A percentile compares a stretch with the other conserved stretches of the same genome.
These are phyloP conservation scores for Omphalotus olearius DNA, from an alignment of 1,284 basidiomycete species.

Conservation along the genomic window DNA sequence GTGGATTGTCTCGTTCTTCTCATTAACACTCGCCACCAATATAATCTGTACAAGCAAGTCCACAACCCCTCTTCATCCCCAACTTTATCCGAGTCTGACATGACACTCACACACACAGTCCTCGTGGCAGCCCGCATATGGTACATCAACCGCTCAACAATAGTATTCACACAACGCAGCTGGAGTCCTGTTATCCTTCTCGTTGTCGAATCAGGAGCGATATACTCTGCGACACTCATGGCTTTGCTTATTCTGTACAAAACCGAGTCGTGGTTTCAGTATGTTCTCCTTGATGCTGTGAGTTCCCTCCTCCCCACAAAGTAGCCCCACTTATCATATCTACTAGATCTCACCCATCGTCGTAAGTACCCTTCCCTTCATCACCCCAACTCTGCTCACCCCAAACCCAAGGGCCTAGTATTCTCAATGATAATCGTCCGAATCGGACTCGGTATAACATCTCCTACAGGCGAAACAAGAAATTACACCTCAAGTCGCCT, in stretches of 20 bases:
- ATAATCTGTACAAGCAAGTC: constrained; percentile 9
- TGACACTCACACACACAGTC: constrained; percentile 15
- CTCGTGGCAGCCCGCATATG: constrained; percentile 34
- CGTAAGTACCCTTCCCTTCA: constrained; percentile 18
- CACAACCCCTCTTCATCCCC: constrained; percentile 10
- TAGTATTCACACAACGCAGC: constrained; percentile 18
- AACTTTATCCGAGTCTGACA: not conserved
- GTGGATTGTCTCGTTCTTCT: constrained; percentile 10
- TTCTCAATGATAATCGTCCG: constrained; percentile 33
- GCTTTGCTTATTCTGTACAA: constrained; percentile 30
- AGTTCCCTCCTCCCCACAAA: constrained; percentile 14
- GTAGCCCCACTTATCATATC: too few relatives aligned
- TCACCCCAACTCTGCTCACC: not conserved
- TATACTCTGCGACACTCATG: constrained; percentile 33
- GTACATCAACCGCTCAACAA: constrained; percentile 24
- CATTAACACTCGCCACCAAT: constrained; percentile 7
- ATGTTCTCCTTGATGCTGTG: constrained; percentile 36
- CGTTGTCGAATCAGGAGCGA: constrained; percentile 38
- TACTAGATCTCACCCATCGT: constrained; percentile 29
- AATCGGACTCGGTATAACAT: constrained; percentile 26
- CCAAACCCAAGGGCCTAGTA: constrained; percentile 23
- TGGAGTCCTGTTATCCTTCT: constrained; percentile 29
- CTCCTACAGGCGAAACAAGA: constrained; percentile 14
- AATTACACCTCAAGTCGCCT: not conserved
- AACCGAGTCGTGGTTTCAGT: constrained; percentile 31